These are phyloP conservation scores for Calophaca sinica DNA, from an alignment of 306 rosid genomes.

Conservation along the genomic window DNA sequence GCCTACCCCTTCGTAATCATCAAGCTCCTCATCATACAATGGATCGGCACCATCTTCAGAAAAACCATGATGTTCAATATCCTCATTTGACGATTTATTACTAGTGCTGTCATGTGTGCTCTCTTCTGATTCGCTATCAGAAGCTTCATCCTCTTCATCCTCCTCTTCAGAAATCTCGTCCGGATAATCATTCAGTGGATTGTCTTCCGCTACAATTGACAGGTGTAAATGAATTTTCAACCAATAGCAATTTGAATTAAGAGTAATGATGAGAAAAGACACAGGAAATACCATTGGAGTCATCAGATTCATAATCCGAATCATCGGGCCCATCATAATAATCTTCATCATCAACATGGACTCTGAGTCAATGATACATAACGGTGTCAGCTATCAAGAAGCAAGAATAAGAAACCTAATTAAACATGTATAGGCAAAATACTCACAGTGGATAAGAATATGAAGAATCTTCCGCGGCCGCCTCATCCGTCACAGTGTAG, in stretches of 20 bases:
- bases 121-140: conserved; percentile 59
- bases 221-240: conserved; percentile 30
- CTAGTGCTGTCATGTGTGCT: conserved; percentile 34
- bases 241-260: neutral
- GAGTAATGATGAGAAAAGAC: conserved; percentile 29
- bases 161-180: conserved; percentile 68
- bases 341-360: conserved; percentile 87
- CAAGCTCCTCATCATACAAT: conserved; percentile 54
- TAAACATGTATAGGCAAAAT: conserved; percentile 39
- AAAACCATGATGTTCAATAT: conserved; percentile 27
- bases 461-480: conserved; percentile 50
- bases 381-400: conserved; percentile 42
- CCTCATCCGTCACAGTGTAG: conserved; percentile 69
- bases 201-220: conserved; percentile 69
- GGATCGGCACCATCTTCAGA: conserved; percentile 39
- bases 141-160: conserved; percentile 56
- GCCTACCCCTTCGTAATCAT: conserved; percentile 44
- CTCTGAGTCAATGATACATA: conserved; percentile 52
- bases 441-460: conserved; percentile 80
- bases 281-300: conserved; percentile 80
- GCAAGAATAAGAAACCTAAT: conserved; percentile 20
- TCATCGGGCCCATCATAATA: conserved; percentile 70
- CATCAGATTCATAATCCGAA: conserved; percentile 74
- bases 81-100: conserved; percentile 50
- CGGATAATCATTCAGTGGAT: conserved; percentile 83